These are phyloP conservation scores for Talaromyces nanjingensis DNA, from an alignment of 495 filamentous ascomycete species.

Conservation along the genomic window DNA sequence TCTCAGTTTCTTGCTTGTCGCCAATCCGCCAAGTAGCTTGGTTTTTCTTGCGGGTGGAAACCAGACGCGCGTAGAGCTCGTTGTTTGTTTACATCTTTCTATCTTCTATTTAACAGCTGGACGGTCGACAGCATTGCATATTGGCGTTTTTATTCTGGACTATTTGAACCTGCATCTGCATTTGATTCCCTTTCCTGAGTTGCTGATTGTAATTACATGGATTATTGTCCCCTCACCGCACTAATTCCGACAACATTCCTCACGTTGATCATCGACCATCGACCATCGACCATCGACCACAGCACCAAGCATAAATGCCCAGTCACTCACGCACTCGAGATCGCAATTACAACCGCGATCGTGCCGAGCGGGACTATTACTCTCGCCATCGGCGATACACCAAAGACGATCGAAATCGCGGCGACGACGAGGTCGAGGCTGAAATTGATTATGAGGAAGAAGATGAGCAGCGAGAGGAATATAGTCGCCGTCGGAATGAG, in stretches of 20 bases:
- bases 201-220: background rate
- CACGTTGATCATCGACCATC: background rate
- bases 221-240: background rate
- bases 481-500: background rate
- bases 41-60: background rate
- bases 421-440: conserved; percentile 20
- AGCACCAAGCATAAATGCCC: conserved; percentile 24
- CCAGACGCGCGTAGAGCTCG: background rate
- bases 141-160: background rate
- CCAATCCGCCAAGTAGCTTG: background rate
- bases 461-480: conserved; percentile 12
- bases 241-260: background rate
- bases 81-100: background rate
- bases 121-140: background rate
- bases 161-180: background rate
- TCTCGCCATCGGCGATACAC: conserved; percentile 13
- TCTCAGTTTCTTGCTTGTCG: background rate
- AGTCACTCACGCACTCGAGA: conserved; percentile 35
- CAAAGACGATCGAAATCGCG: conserved; percentile 10
- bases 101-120: background rate
- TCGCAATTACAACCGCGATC: conserved; percentile 33
- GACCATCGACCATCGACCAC: background rate
- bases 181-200: background rate
- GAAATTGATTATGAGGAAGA: conserved; percentile 18
- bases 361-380: conserved; percentile 27